Conservation (phyloP, 176 grass and related monocot species). For the Typha latifolia region DNA sequence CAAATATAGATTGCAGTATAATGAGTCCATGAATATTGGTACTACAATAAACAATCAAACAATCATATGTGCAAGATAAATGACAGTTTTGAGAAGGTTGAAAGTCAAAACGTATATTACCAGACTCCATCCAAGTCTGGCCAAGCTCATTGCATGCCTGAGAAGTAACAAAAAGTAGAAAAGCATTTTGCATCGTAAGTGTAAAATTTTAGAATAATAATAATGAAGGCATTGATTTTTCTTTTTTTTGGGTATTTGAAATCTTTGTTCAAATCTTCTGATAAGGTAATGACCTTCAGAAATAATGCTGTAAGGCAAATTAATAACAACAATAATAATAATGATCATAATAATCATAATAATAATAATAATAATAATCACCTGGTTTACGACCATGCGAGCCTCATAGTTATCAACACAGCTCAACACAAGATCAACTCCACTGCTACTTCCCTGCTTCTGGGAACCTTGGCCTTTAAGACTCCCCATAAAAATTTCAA, state of each 20-base stretch:
- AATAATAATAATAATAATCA: slow-evolving; percentile 5
- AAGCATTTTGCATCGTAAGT: not conserved
- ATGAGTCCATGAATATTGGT: not conserved
- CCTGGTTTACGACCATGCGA: slow-evolving; percentile 98
- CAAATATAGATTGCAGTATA: not conserved
- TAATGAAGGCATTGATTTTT: too few species aligned
- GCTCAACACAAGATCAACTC: slow-evolving; percentile 94
- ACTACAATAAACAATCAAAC: too few species aligned
- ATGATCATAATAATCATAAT: not conserved
- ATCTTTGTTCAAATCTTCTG: not conserved
- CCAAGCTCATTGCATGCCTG: slow-evolving; percentile 95
- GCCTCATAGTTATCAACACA: slow-evolving; percentile 99
- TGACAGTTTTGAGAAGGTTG: not conserved
- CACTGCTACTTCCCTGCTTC: slow-evolving; percentile 24
- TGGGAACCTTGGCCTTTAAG: slow-evolving; percentile 40
- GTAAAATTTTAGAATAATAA: too few species aligned
- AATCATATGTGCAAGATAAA: not conserved
- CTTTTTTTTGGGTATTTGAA: too few species aligned
- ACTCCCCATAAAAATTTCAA: slow-evolving; percentile 75
- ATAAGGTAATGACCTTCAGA: not conserved
- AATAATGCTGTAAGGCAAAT: not conserved
- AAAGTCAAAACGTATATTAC: slow-evolving; percentile 27
- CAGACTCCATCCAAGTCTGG: slow-evolving; percentile 98
- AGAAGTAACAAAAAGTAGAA: slow-evolving; percentile 15
- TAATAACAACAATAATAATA: not conserved